Conservation (phyloP, 345 rosid genomes). For the Nasturtium officinale region DNA sequence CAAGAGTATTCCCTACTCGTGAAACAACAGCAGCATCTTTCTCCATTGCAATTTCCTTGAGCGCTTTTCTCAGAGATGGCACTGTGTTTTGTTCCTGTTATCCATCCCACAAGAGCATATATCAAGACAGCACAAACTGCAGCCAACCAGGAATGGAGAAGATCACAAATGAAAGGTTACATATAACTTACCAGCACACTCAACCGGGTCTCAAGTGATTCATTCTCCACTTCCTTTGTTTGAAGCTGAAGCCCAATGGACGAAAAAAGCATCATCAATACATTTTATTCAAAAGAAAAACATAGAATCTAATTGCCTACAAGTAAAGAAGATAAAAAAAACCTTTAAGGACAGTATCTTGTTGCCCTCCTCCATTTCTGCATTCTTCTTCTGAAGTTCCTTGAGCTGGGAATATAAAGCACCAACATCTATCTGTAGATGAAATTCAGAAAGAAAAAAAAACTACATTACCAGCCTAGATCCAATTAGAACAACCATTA, state of each 20-base stretch:
- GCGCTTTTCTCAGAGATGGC: slow-evolving; percentile 91
- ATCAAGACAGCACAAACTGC: slow-evolving; percentile 11
- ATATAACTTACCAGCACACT: slow-evolving; percentile 60
- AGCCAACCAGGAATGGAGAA: background rate
- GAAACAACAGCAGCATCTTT: slow-evolving; percentile 98
- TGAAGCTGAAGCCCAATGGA: slow-evolving; percentile 57
- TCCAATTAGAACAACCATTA: background rate
- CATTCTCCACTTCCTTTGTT: slow-evolving; percentile 61
- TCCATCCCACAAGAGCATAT: slow-evolving; percentile 15
- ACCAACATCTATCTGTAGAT: slow-evolving; percentile 77
- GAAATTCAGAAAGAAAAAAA: background rate
- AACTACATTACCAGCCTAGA: too few species aligned
- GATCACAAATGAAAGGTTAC: background rate
- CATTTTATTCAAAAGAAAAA: slow-evolving; percentile 3
- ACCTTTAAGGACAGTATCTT: slow-evolving; percentile 58
- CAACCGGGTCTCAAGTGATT: slow-evolving; percentile 56
- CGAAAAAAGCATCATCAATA: slow-evolving; percentile 30
- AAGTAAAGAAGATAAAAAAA: background rate
- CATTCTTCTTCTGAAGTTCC: slow-evolving; percentile 70
- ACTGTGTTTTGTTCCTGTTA: slow-evolving; percentile 80
- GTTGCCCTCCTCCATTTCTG: slow-evolving; percentile 73
- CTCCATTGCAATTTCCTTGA: slow-evolving; percentile 96
- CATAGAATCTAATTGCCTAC: background rate
- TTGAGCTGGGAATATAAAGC: slow-evolving; percentile 83
- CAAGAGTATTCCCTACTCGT: slow-evolving; percentile 51